These are phyloP conservation scores for Xylaria sp. DNA, from an alignment of 495 filamentous ascomycete genomes.

Conservation along the genomic window DNA sequence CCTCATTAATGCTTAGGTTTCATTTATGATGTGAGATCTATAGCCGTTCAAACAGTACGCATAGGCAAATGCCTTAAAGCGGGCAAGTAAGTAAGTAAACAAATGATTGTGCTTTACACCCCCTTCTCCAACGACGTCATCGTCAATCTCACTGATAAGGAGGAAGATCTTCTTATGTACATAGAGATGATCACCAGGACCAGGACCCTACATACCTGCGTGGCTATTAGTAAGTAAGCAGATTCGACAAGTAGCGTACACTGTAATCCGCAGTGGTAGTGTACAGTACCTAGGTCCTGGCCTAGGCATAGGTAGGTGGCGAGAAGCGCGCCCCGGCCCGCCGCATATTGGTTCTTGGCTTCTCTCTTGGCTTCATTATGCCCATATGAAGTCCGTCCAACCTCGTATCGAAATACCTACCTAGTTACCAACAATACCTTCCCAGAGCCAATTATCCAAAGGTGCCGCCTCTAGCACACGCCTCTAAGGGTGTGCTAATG, in stretches of 20 bases:
- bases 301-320: background rate
- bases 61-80: background rate
- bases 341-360: constrained; percentile 25
- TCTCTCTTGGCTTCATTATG: constrained; percentile 8
- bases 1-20: background rate
- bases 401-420: background rate
- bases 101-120: background rate
- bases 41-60: background rate
- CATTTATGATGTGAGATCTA: constrained; percentile 5
- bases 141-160: background rate
- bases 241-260: background rate
- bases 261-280: background rate
- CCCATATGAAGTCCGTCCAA: constrained; percentile 1
- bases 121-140: background rate
- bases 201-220: background rate
- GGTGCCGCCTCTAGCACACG: background rate
- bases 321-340: constrained; percentile 18
- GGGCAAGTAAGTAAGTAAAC: too few relatives aligned
- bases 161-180: background rate
- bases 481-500: background rate
- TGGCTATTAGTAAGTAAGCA: too few relatives aligned
- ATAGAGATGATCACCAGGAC: constrained; percentile 4
- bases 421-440: too few relatives aligned
- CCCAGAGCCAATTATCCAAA: background rate
- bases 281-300: background rate